Evolutionary conservation across 345 rosid species (phyloP).

Genomic region (Mercurialis annua): DNA sequence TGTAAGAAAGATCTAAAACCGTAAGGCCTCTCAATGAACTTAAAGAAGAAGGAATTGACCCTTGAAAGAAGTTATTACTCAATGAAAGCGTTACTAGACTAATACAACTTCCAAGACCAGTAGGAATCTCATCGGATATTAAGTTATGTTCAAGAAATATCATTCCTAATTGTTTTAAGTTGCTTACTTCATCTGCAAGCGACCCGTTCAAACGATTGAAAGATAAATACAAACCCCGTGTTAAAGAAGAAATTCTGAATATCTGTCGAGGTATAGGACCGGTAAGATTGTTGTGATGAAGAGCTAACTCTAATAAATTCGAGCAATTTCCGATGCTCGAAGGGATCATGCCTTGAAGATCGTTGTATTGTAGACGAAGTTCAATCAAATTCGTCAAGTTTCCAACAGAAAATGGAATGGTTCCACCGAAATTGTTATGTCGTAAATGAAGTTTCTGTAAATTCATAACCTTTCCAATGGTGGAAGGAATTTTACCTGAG

Average conservation of each 20-base stretch:
- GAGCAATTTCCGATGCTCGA: neutral
- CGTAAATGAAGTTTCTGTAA: neutral
- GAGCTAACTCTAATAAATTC: neutral
- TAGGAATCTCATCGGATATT: neutral
- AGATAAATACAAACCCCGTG: neutral
- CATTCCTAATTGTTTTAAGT: neutral
- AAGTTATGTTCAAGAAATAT: neutral
- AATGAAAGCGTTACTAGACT: neutral
- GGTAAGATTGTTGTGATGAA: neutral
- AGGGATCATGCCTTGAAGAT: neutral
- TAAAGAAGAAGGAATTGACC: neutral
- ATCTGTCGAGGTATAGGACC: neutral
- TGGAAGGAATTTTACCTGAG: slow-evolving; percentile 7
- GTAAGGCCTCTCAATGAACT: neutral
- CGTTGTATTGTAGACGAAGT: neutral
- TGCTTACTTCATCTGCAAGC: neutral
- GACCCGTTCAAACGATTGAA: neutral
- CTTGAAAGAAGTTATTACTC: neutral
- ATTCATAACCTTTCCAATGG: neutral
- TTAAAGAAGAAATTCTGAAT: neutral
- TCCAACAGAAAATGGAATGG: neutral
- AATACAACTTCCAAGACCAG: neutral
- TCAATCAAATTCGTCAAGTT: neutral
- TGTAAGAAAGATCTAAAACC: neutral
- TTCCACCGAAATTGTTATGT: neutral